phyloP scores from a whole-genome alignment of 1,284 basidiomycete genomes.

The Ustilago lituana region DNA sequence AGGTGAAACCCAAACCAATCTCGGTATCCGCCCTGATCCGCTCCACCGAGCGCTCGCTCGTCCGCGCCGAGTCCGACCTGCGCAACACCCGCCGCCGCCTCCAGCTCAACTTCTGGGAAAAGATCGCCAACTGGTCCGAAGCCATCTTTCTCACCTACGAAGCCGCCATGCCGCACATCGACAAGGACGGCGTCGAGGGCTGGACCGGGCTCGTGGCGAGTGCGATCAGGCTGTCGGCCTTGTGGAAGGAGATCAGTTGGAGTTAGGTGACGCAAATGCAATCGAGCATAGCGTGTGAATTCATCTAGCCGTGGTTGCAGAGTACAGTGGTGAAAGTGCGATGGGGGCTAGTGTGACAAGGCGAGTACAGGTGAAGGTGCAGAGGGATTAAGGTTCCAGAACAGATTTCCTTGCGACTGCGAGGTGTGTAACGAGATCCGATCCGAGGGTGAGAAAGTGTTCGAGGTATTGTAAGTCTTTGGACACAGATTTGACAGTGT shows the following conservation, averaged over 20 bases:
- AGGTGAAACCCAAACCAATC: too few relatives aligned
- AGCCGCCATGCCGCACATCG: conserved; percentile 37
- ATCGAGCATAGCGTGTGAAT: too few relatives aligned
- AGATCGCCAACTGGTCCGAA: conserved; percentile 41
- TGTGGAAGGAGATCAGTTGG: conserved; percentile 37
- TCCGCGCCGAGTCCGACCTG: conserved; percentile 38
- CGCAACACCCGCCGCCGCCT: conserved; percentile 9
- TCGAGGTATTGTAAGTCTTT: too few relatives aligned
- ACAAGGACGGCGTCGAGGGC: conserved; percentile 51
- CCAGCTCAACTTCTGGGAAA: conserved; percentile 28
- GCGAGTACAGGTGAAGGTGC: too few relatives aligned
- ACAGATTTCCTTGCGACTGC: too few relatives aligned
- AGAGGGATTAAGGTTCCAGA: too few relatives aligned
- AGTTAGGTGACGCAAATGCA: background rate
- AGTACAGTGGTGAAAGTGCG: too few relatives aligned
- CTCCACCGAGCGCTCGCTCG: conserved; percentile 30
- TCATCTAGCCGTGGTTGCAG: too few relatives aligned
- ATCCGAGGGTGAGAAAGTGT: too few relatives aligned
- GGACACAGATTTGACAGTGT: too few relatives aligned
- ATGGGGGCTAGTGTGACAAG: too few relatives aligned
- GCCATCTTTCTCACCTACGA: conserved; percentile 45
- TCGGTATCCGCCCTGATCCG: conserved; percentile 9
- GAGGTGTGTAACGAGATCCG: too few relatives aligned
- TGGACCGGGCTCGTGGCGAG: conserved; percentile 43
- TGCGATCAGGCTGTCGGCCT: conserved; percentile 26